These are phyloP conservation scores for Mucor ambiguus DNA, from an alignment of 371 early-diverging fungal species.

Conservation along the genomic window DNA sequence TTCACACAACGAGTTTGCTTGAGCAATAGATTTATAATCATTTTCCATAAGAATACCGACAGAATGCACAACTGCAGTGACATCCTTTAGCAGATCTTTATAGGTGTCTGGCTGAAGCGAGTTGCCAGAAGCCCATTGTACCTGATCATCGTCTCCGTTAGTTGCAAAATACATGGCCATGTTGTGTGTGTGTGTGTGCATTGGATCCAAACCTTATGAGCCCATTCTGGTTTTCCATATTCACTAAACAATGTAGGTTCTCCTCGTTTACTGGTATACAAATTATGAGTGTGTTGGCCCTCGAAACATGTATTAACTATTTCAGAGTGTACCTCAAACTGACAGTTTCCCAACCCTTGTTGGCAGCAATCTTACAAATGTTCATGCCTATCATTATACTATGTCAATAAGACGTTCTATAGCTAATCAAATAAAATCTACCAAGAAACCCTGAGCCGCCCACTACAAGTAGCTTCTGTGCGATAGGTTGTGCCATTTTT, in stretches of 20 bases:
- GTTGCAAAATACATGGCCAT: neutral
- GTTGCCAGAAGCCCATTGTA: conserved; percentile 70
- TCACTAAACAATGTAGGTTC: conserved; percentile 40
- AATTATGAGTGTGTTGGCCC: neutral
- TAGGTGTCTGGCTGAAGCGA: conserved; percentile 65
- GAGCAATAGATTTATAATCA: conserved; percentile 67
- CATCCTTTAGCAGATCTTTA: conserved; percentile 53
- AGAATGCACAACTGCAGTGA: conserved; percentile 71
- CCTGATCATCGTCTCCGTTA: conserved; percentile 19
- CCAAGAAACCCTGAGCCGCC: conserved; percentile 78
- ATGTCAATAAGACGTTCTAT: neutral
- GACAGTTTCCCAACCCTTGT: conserved; percentile 74
- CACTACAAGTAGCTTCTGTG: conserved; percentile 67
- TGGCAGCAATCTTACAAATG: conserved; percentile 66
- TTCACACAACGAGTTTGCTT: conserved; percentile 50
- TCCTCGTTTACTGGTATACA: conserved; percentile 50
- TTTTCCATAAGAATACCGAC: conserved; percentile 74
- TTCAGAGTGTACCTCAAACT: conserved; percentile 61
- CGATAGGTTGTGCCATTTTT: conserved; percentile 38
- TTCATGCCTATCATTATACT: conserved; percentile 40
- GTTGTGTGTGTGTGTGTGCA: too few species aligned
- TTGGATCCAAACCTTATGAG: conserved; percentile 36
- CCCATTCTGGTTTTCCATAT: conserved; percentile 43
- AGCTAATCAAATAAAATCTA: conserved; percentile 6
- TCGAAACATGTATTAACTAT: neutral